phyloP scores from a whole-genome alignment of 2,329 filamentous ascomycete genomes.

The Lachnellula willkommii region DNA sequence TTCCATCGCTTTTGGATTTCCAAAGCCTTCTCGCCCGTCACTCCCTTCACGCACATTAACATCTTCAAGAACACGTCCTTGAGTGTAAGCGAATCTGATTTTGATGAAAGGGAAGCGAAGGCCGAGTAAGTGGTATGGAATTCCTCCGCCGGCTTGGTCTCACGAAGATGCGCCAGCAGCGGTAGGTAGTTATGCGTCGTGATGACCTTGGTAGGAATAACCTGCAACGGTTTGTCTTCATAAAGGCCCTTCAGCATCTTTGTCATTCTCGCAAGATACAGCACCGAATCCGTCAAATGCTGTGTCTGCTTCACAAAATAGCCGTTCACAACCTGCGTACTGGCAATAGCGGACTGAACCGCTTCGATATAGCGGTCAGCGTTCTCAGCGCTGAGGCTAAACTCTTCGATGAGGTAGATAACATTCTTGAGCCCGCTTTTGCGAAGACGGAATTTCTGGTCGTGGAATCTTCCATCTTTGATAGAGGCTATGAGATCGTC shows the following conservation, averaged over 20 bases:
- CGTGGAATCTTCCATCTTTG: conserved; percentile 75
- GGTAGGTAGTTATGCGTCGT: conserved; percentile 61
- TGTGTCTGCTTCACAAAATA: conserved; percentile 74
- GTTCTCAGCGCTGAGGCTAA: conserved; percentile 51
- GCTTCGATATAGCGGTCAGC: conserved; percentile 57
- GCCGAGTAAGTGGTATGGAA: conserved; percentile 65
- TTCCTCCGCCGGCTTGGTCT: conserved; percentile 43
- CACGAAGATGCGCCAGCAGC: conserved; percentile 53
- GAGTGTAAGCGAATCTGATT: conserved; percentile 68
- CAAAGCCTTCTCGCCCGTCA: conserved; percentile 72
- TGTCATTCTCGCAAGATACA: conserved; percentile 70
- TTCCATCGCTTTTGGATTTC: conserved; percentile 76
- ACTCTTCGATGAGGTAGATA: conserved; percentile 73
- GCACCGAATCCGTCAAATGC: conserved; percentile 72
- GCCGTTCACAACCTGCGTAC: conserved; percentile 71
- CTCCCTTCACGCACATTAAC: conserved; percentile 73
- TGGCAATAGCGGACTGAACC: conserved; percentile 67
- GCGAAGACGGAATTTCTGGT: conserved; percentile 76
- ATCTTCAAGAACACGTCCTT: conserved; percentile 76
- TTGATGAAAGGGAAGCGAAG: conserved; percentile 67
- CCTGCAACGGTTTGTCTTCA: conserved; percentile 48
- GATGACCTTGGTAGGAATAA: conserved; percentile 63
- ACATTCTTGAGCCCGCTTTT: conserved; percentile 71
- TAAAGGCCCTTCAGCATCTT: conserved; percentile 61
- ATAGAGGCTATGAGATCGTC: conserved; percentile 77